These are phyloP conservation scores for Kurtzmaniella quercitrusa DNA, from an alignment of 1,139 yeast genomes.

Conservation along the genomic window DNA sequence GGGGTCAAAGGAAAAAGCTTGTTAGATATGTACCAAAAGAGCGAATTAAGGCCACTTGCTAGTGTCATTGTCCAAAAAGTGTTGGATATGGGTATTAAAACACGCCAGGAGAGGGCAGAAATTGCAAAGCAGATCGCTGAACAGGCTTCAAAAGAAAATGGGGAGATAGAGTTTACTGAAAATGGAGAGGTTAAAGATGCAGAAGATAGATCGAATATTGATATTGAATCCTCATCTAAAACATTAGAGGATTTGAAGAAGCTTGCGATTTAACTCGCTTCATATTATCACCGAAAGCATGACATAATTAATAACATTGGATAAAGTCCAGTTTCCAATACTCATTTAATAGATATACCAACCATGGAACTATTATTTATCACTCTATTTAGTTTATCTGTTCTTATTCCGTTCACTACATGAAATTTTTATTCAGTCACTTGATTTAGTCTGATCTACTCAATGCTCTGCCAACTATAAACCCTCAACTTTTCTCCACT, in stretches of 20 bases:
- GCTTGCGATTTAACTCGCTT: too few species aligned
- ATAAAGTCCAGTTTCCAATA: too few species aligned
- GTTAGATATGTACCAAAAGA: conserved; percentile 32
- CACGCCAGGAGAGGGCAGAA: not conserved
- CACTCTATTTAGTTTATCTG: not conserved
- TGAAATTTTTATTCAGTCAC: too few species aligned
- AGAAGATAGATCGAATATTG: not conserved
- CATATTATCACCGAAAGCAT: too few species aligned
- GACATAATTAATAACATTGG: too few species aligned
- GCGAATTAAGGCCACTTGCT: conserved; percentile 49
- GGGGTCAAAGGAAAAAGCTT: conserved; percentile 20
- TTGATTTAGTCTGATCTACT: not conserved
- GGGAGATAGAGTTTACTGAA: not conserved
- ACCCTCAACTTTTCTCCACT: conserved; percentile 55
- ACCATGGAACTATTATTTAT: too few species aligned
- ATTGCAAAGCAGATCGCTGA: not conserved
- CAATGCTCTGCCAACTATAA: conserved; percentile 14
- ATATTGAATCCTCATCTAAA: too few species aligned
- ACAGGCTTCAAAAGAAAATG: not conserved
- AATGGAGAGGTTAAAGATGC: not conserved
- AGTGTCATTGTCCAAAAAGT: conserved; percentile 45
- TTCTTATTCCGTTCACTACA: not conserved
- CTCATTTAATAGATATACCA: too few species aligned
- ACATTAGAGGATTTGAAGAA: too few species aligned
- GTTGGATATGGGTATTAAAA: conserved; percentile 22